Base-by-base conservation (phyloP, 345 rosid species). In the Euclidium syriacum region DNA sequence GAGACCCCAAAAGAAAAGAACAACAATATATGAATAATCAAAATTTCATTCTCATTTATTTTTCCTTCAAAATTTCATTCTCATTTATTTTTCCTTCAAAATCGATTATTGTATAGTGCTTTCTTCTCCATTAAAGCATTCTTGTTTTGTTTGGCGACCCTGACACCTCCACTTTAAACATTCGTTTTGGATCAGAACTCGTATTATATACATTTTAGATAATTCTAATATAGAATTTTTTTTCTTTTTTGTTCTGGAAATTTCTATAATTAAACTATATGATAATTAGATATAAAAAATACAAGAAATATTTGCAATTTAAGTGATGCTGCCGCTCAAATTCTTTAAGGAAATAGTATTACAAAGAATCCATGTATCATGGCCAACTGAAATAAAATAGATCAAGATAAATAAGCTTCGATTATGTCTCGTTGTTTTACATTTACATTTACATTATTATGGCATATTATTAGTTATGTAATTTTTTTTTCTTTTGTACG, bases 161-260 rank as follows among this genome's bases (percentile, higher is more conserved):
- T 3, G 6, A 52, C 50, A 53, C 44, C 26, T 44, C 68, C 68
- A 61, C 73, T 52, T 52, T 52, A 36, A 52, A 35, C 61, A 52
- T 69, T 69, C 67, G 41, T 52, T 61, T 35, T 52, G 41, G 49
- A 61, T 29, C 39, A 35, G 29, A 51, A 39, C 30, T 15, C 16
- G 20, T 17, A 36, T 49, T 42, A 58, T 36, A n/a, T 33, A 52
- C 20, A 26, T 23, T 29, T 12, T 24, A 17, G 8, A 55, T 25
- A n/a, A 33, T 24, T 46, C 55, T 1, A 14, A 24, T 34, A 25
- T 35, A 17, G 24, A 16, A 24, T 33, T 30, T 6, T 40, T 27
- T 34, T 33, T 30, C 6, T 40, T 27, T 51, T 5, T 14, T 27
- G 29, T 27, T 42, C 15, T 9, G 26, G 6, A 42, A 32, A 20